These are phyloP conservation scores for Moricandia arvensis DNA, from an alignment of 345 rosid genomes.

Conservation along the genomic window DNA sequence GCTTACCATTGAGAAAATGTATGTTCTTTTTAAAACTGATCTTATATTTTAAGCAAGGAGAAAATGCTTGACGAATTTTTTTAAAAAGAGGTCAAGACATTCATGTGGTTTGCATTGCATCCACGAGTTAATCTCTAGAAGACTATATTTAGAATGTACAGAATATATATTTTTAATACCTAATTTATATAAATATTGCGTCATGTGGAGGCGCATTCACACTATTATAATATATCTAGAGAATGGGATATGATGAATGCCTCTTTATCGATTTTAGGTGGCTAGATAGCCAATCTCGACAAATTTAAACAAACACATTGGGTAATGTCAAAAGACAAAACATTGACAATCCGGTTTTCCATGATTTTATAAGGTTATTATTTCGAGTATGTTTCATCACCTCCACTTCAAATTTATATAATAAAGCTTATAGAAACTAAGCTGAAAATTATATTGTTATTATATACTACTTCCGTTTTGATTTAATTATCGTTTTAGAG, in stretches of 20 bases:
- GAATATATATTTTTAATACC: too few species aligned
- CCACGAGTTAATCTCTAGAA: slow-evolving; percentile 21
- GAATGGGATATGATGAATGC: slow-evolving; percentile 25
- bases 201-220: slow-evolving; percentile 20
- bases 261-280: slow-evolving; percentile 22
- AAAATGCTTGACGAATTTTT: too few species aligned
- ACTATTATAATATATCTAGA: not conserved
- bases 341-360: not conserved
- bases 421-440: too few species aligned
- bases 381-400: not conserved
- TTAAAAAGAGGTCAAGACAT: not conserved
- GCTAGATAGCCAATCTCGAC: slow-evolving; percentile 37
- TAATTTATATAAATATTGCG: not conserved
- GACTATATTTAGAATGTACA: slow-evolving; percentile 25
- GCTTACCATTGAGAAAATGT: not conserved
- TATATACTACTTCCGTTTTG: too few species aligned
- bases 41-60: not conserved
- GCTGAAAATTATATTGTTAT: too few species aligned
- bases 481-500: too few species aligned
- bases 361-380: not conserved
- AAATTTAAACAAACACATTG: not conserved
- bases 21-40: too few species aligned
- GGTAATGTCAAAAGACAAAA: not conserved
- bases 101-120: not conserved
- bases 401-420: not conserved